phyloP scores from a whole-genome alignment of 306 rosid genomes.

The Corylus americana region DNA sequence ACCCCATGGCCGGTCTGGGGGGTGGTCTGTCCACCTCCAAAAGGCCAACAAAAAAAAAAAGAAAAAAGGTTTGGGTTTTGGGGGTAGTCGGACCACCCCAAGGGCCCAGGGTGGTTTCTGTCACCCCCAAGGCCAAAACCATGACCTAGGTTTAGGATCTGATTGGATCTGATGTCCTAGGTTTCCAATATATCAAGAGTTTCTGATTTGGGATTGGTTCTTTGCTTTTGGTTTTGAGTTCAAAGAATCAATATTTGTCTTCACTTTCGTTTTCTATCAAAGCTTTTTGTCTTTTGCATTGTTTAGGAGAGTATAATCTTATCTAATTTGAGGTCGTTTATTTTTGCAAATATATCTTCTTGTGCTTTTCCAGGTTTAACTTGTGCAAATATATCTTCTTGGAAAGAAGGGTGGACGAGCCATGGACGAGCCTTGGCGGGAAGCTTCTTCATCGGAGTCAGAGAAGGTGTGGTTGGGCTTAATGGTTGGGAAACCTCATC shows the following conservation, averaged over 20 bases:
- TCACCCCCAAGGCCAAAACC: too few relatives aligned
- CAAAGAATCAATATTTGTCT: background rate
- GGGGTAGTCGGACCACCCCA: too few relatives aligned
- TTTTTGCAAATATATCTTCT: slow-evolving; percentile 21
- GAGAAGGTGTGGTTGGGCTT: slow-evolving; percentile 59
- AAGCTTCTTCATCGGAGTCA: slow-evolving; percentile 85
- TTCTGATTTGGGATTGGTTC: slow-evolving; percentile 9
- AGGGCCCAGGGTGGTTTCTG: too few relatives aligned
- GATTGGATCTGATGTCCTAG: background rate
- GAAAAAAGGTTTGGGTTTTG: too few relatives aligned
- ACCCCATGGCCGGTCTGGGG: too few relatives aligned
- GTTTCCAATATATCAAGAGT: background rate
- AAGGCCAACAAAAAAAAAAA: too few relatives aligned
- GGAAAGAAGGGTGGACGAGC: too few relatives aligned
- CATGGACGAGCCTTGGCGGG: slow-evolving; percentile 53
- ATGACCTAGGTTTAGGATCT: background rate
- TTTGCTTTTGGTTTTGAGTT: slow-evolving; percentile 4
- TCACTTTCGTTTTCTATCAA: slow-evolving; percentile 2
- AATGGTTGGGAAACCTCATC: slow-evolving; percentile 34
- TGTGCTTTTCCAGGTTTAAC: slow-evolving; percentile 40
- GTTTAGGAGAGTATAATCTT: background rate
- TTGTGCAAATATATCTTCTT: background rate
- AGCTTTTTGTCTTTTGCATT: background rate
- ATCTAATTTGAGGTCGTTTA: slow-evolving; percentile 12
- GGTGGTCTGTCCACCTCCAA: too few relatives aligned